Evolutionary conservation across 352 stramenopile species (phyloP), one percentile per base, ranked within the genome.

Genomic region (Phytophthora europaea): DNA sequence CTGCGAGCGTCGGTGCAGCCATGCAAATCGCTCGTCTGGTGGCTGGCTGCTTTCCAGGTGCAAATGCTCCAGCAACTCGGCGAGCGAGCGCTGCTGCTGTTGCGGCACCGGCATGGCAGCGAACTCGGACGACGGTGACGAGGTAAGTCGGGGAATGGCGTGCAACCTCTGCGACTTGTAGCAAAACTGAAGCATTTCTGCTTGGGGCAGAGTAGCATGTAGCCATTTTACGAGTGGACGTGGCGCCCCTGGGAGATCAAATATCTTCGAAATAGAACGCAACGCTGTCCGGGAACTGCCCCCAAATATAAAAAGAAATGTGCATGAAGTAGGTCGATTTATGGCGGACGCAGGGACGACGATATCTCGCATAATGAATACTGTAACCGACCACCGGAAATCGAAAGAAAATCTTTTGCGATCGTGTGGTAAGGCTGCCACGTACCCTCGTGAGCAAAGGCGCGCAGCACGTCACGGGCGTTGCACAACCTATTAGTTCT

Each of bases 1-100:
- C 48, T 71, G 61, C 4, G 67, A 75, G 5, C 40, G 67, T 18
- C 56, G 54, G 50, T 66, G 61, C 16, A 75, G 61, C 67, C 67
- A 75, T 6, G 61, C 61, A 20, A 75, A 75, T 22, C 67, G 54
- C 16, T 70, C 54, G 20, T 75, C 67, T 0, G 67, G 67, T 5
- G 61, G 45, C 22, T 75, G 67, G 7, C 61, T 70, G 55, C 67
- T 75, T 50, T 75, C 67, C 20, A 75, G 47, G 45, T 75, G 67
- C 26, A 75, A 48, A 23, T 75, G 45, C 13, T 75, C 54, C 34
- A 75, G 62, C 47, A 75, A 53, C 7, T 75, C 33, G 36, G 60
- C 54, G 6, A 74, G 53, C 43, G 67, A 70, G 0, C 34, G 34
- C 45, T 34, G 61, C 61, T 51, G 45, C 60, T 20, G 22, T 18